phyloP scores from a whole-genome alignment of 1,284 basidiomycete species.

The Porogramme epimiltina region DNA sequence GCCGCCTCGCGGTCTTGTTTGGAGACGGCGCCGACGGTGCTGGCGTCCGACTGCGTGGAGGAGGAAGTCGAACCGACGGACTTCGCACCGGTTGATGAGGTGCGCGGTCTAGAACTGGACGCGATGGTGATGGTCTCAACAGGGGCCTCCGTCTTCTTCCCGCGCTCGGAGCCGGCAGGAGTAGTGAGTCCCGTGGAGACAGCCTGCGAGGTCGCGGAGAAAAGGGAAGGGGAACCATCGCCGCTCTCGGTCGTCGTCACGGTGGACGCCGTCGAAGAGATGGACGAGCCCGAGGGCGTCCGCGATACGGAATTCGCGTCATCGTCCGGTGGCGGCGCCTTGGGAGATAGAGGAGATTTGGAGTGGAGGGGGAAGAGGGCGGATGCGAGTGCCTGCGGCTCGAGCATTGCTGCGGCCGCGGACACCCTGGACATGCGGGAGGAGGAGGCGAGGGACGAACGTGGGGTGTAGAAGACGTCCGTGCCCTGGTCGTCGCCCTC shows the following conservation, averaged over 20 bases:
- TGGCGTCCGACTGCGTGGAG: conserved; percentile 15
- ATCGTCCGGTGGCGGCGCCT: conserved; percentile 12
- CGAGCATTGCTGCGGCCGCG: conserved; percentile 33
- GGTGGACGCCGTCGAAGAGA: conserved; percentile 33
- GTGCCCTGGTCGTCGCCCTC: conserved; percentile 42
- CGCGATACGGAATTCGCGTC: conserved; percentile 23
- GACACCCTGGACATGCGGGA: conserved; percentile 40
- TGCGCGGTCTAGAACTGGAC: conserved; percentile 21
- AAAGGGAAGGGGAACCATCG: conserved; percentile 19
- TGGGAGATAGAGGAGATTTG: conserved; percentile 12
- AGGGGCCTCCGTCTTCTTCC: conserved; percentile 10
- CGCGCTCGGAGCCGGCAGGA: conserved; percentile 26
- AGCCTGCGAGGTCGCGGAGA: conserved; percentile 33
- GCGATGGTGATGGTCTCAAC: conserved; percentile 29
- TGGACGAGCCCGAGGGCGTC: conserved; percentile 30
- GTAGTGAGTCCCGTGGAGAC: conserved; percentile 31
- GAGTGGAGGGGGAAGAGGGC: conserved; percentile 25
- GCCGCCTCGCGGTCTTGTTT: conserved; percentile 25
- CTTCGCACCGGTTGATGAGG: conserved; percentile 14
- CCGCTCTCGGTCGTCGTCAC: conserved; percentile 40
- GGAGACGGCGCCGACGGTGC: conserved; percentile 28
- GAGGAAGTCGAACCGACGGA: conserved; percentile 18
- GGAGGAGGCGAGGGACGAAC: conserved; percentile 45
- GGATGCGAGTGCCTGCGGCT: conserved; percentile 30
- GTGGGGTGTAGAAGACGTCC: conserved; percentile 52